Evolutionary conservation across 2,329 filamentous ascomycete species (phyloP).

Genomic region (Exophiala spinifera): DNA sequence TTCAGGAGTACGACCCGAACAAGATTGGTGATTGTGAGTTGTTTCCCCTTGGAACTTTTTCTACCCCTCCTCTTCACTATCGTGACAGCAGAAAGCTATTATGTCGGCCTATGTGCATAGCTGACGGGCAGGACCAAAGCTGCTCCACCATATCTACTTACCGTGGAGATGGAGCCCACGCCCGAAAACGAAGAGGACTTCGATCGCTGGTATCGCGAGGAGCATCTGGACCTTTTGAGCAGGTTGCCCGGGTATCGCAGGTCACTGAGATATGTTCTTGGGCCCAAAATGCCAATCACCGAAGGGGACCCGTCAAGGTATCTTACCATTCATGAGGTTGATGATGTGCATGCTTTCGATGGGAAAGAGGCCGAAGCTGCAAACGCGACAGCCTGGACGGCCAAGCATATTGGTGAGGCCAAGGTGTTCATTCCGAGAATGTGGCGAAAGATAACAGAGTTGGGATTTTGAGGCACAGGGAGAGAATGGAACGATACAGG

Average conservation of each 20-base stretch:
- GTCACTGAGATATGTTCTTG: conserved; percentile 65
- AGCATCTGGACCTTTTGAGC: conserved; percentile 68
- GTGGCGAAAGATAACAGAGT: conserved; percentile 15
- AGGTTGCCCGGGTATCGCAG: conserved; percentile 77
- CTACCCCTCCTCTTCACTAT: too few species aligned
- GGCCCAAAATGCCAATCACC: conserved; percentile 47
- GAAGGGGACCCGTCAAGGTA: conserved; percentile 46
- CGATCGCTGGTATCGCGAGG: conserved; percentile 68
- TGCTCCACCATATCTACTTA: conserved; percentile 61
- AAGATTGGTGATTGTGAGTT: conserved; percentile 44
- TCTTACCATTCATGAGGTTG: conserved; percentile 71
- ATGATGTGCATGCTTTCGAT: conserved; percentile 60
- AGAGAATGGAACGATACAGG: too few species aligned
- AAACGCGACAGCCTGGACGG: conserved; percentile 18
- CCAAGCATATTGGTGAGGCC: conserved; percentile 15
- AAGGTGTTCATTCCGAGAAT: conserved; percentile 18
- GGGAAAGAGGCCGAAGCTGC: conserved; percentile 18
- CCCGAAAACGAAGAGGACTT: conserved; percentile 56
- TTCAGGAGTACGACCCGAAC: conserved; percentile 56
- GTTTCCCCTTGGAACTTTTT: not conserved
- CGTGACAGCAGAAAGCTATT: too few species aligned
- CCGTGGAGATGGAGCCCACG: conserved; percentile 54
- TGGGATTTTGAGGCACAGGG: conserved; percentile 11
- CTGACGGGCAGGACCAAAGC: conserved; percentile 34
- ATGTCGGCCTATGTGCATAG: too few species aligned